Evolutionary conservation across 176 grass and related monocot genomes (phyloP).

Genomic region (Zoysia pacifica): DNA sequence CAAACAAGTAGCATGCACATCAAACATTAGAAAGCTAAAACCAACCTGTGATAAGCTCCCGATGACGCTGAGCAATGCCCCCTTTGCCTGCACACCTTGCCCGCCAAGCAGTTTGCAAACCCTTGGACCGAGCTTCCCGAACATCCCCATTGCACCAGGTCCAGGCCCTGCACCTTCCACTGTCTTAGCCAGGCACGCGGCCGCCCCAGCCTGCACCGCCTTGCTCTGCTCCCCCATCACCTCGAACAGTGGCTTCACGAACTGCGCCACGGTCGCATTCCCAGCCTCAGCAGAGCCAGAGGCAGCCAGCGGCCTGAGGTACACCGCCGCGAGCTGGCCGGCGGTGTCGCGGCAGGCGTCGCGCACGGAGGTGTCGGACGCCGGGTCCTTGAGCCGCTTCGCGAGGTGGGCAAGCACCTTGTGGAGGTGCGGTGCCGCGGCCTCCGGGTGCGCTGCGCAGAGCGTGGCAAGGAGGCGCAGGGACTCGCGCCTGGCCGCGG

Average conservation of each 20-base stretch:
- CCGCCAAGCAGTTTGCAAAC: slow-evolving; percentile 78
- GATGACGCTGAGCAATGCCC: slow-evolving; percentile 67
- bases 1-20: slow-evolving; percentile 1
- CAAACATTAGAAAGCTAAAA: background rate
- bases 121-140: slow-evolving; percentile 73
- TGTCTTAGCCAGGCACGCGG: slow-evolving; percentile 74
- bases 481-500: slow-evolving; percentile 65
- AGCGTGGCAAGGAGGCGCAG: slow-evolving; percentile 70
- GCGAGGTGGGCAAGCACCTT: slow-evolving; percentile 79
- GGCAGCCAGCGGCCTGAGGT: slow-evolving; percentile 53
- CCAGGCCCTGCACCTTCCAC: slow-evolving; percentile 68
- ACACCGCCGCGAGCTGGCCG: slow-evolving; percentile 68
- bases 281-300: slow-evolving; percentile 18
- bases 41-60: slow-evolving; percentile 75
- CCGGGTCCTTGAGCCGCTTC: slow-evolving; percentile 75
- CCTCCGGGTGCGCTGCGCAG: slow-evolving; percentile 63
- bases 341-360: slow-evolving; percentile 73
- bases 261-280: slow-evolving; percentile 59
- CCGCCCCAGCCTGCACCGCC: slow-evolving; percentile 79
- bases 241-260: slow-evolving; percentile 91
- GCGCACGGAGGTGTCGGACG: slow-evolving; percentile 76
- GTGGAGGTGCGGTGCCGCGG: slow-evolving; percentile 59
- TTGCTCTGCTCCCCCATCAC: slow-evolving; percentile 93
- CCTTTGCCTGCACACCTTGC: slow-evolving; percentile 86
- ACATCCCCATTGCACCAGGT: slow-evolving; percentile 41